Base-by-base conservation (phyloP, 164 flowering plant species). In the Annona squamosa region DNA sequence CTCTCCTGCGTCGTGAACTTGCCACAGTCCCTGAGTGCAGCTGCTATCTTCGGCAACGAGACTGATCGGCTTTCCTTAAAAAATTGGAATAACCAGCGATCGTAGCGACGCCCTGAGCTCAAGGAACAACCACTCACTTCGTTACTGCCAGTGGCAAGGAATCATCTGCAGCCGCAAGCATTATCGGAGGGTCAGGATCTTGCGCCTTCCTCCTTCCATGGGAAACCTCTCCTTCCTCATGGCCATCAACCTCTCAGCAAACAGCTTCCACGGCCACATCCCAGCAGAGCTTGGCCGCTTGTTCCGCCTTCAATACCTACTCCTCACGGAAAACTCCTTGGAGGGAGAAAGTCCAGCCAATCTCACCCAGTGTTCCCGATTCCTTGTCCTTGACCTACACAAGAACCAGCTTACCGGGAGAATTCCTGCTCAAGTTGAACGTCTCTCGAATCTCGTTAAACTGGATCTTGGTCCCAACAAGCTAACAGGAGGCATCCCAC, bases 191-290 rank as follows among this genome's bases (percentile, higher is more conserved):
- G 88, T 85, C 1, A 45, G 63, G 4, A 77, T 26, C 9, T 74
- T 84, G 16, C 52, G 78, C 65, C 81, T 86, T 0, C 56, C 74
- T 68, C 86, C 90, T 1, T 71, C 71, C n/a, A 72, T 85, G 12
- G 85, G 80, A 6, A 87, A 87, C 44, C 83, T 87, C 57, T 78
- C 86, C 16, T 84, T 77, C 71, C 87, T 87, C 2, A 17, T 17
- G 17, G 73, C 76, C 43, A 79, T 87, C 63, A 65, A 82, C 5
- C 79, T 87, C 4, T 78, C 78, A 57, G 48, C 76, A 47, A 86
- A 86, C 74, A 59, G 48, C 6, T 70, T 86, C 2, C n/a, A 5
- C 3, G 87, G 88, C 13, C 10, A 64, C 7, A 7, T 86, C 68
- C 86, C 89, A 0, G 9, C 45, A 7, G 63, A 81, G 70, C 61